phyloP scores from a whole-genome alignment of 805 yeast genomes.

The Brettanomyces bruxellensis region DNA sequence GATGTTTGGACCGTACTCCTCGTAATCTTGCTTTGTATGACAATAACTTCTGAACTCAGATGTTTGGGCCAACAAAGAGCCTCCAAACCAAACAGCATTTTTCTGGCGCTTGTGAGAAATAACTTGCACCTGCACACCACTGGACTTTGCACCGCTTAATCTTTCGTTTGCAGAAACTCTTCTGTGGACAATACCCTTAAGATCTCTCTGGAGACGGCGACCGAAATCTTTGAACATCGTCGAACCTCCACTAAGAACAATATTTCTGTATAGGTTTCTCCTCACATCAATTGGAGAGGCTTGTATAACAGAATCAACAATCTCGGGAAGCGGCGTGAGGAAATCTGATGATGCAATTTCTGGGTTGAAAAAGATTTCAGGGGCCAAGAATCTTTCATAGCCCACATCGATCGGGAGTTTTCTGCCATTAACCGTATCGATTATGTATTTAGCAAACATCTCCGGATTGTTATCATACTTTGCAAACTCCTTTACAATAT shows the following conservation, averaged over 20 bases:
- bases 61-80: conserved; percentile 92
- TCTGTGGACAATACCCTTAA: conserved; percentile 77
- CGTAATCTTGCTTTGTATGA: conserved; percentile 94
- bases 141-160: conserved; percentile 64
- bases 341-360: conserved; percentile 94
- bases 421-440: conserved; percentile 66
- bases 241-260: conserved; percentile 94
- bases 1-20: conserved; percentile 95
- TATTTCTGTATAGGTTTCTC: conserved; percentile 90
- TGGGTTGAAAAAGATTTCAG: conserved; percentile 98
- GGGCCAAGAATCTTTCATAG: conserved; percentile 95
- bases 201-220: conserved; percentile 92
- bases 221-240: conserved; percentile 99
- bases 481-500: conserved; percentile 91
- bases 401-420: conserved; percentile 82
- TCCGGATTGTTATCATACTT: conserved; percentile 92
- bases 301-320: conserved; percentile 92
- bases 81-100: conserved; percentile 99
- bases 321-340: conserved; percentile 92
- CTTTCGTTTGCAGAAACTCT: conserved; percentile 78
- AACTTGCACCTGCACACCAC: conserved; percentile 96
- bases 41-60: conserved; percentile 94
- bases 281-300: conserved; percentile 96
- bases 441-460: conserved; percentile 86
- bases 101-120: conserved; percentile 95